A percentile compares a stretch with the other conserved stretches of the same genome.
Conservation (phyloP, 495 filamentous ascomycete species). For the Penicillium crystallinum region DNA sequence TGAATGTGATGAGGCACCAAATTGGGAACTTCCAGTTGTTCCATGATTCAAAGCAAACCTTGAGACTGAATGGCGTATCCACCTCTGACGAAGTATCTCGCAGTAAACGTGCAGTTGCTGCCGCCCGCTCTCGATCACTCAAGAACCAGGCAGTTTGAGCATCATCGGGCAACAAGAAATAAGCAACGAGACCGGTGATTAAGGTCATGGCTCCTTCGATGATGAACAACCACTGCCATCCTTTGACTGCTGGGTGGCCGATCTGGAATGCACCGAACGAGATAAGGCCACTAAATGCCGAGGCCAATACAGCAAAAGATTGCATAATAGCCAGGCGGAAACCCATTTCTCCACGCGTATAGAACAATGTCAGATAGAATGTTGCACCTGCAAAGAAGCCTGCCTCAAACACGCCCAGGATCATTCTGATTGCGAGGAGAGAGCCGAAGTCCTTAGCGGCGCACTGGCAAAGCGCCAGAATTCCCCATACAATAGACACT, state of each 20-base stretch:
- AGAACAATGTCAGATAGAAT: constrained; percentile 56
- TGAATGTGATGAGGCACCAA: constrained; percentile 31
- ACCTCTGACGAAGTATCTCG: constrained; percentile 29
- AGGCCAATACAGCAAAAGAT: constrained; percentile 61
- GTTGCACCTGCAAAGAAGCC: constrained; percentile 57
- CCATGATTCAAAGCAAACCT: constrained; percentile 27
- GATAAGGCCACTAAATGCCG: constrained; percentile 60
- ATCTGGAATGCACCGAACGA: constrained; percentile 70
- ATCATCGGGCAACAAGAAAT: constrained; percentile 1
- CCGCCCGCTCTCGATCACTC: background rate
- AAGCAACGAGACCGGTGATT: constrained; percentile 50
- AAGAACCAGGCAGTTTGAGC: too few species aligned
- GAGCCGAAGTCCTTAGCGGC: constrained; percentile 38
- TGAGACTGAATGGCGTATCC: constrained; percentile 20
- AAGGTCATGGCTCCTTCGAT: constrained; percentile 61
- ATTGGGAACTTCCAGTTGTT: constrained; percentile 32
- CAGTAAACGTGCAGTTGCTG: constrained; percentile 21
- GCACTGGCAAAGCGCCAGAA: too few species aligned
- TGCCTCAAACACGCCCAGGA: constrained; percentile 53
- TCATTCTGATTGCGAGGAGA: constrained; percentile 41
- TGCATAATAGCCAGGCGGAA: constrained; percentile 68
- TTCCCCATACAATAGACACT: too few species aligned
- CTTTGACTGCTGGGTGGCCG: constrained; percentile 38
- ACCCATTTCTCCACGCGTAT: constrained; percentile 58
- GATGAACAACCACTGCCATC: constrained; percentile 71